Evolutionary conservation across 495 filamentous ascomycete species (phyloP).

Genomic region (Penicillium robsamsonii): DNA sequence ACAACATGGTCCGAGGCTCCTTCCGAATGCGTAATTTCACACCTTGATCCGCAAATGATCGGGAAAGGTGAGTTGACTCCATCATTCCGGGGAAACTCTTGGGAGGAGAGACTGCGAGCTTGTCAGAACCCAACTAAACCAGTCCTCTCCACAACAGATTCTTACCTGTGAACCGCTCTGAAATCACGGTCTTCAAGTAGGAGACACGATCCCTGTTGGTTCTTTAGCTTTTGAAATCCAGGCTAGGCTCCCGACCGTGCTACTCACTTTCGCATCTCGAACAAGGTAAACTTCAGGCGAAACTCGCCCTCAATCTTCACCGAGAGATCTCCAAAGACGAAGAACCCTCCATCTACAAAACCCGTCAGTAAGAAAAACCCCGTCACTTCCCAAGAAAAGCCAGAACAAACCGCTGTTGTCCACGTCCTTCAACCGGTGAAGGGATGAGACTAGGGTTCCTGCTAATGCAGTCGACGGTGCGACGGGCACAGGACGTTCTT

Average conservation of each 20-base stretch:
- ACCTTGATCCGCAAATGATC: conserved; percentile 93
- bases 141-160: background rate
- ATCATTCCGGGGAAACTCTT: conserved; percentile 86
- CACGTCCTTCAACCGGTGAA: conserved; percentile 89
- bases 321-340: conserved; percentile 94
- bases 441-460: conserved; percentile 84
- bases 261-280: conserved; percentile 74
- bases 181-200: conserved; percentile 67
- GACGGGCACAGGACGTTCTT: conserved; percentile 54
- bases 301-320: conserved; percentile 78
- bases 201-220: conserved; percentile 49
- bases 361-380: conserved; percentile 16
- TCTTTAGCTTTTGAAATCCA: background rate
- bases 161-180: conserved; percentile 71
- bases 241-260: background rate
- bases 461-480: conserved; percentile 59
- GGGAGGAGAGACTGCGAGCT: conserved; percentile 57
- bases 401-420: conserved; percentile 67
- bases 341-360: conserved; percentile 79
- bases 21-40: conserved; percentile 87
- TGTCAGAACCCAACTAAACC: conserved; percentile 18
- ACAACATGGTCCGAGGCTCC: conserved; percentile 65
- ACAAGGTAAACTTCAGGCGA: conserved; percentile 80
- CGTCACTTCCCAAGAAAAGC: background rate
- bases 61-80: conserved; percentile 88